These are phyloP conservation scores for Zhuliangozyma blackwelliae DNA, from an alignment of 1,139 yeast species.

Conservation along the genomic window DNA sequence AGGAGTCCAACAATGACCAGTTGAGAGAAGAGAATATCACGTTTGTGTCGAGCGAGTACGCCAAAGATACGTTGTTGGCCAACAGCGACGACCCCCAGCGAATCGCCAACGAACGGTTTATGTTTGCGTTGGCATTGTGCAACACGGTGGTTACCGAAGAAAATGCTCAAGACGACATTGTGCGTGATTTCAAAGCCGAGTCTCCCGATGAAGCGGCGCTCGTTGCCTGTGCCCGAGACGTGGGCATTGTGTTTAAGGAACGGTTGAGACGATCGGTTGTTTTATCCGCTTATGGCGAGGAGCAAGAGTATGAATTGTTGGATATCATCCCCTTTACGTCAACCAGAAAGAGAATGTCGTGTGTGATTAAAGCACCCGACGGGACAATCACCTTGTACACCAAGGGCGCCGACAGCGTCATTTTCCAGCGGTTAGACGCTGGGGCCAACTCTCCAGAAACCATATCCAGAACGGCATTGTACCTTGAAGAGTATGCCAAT, in stretches of 20 bases:
- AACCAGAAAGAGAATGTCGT: constrained; percentile 76
- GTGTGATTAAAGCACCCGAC: constrained; percentile 44
- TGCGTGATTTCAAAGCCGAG: constrained; percentile 75
- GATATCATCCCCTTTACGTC: constrained; percentile 84
- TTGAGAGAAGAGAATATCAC: constrained; percentile 65
- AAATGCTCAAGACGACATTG: constrained; percentile 50
- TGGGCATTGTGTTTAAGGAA: constrained; percentile 78
- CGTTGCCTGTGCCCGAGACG: constrained; percentile 88
- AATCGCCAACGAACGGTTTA: constrained; percentile 65
- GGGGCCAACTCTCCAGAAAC: constrained; percentile 30
- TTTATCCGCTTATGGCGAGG: constrained; percentile 71
- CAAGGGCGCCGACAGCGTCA: constrained; percentile 94
- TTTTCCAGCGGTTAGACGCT: constrained; percentile 65
- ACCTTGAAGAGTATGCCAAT: constrained; percentile 89
- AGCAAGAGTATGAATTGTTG: constrained; percentile 66
- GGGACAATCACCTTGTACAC: constrained; percentile 45
- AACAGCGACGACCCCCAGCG: constrained; percentile 46
- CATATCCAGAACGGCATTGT: constrained; percentile 57
- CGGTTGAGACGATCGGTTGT: constrained; percentile 70
- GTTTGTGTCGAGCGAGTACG: constrained; percentile 67
- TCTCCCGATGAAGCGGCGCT: constrained; percentile 99
- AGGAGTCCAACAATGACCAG: constrained; percentile 51
- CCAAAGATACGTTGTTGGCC: constrained; percentile 30
- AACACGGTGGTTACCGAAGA: constrained; percentile 85
- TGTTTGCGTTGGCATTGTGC: constrained; percentile 85